Evolutionary conservation across 2,329 filamentous ascomycete genomes (phyloP), one percentile per base, ranked within the genome.

Genomic region (Coniosporium tulheliwenetii): DNA sequence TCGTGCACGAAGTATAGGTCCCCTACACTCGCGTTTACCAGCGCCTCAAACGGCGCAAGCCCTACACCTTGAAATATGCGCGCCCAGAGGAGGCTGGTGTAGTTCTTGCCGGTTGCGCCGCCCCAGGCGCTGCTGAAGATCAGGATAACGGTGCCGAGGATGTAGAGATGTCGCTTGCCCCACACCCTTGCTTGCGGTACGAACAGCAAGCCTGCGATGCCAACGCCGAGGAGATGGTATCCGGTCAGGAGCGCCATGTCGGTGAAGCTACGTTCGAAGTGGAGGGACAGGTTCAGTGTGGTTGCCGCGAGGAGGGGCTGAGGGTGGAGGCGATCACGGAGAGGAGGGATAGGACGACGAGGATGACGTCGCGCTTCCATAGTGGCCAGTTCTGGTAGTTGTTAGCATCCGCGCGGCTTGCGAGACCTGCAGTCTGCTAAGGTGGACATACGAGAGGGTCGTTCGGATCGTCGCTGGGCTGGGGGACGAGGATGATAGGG

Each of bases 161-260:
- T 62, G 57, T 93, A 95, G 12, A 86, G 64, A 64, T 95, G 89
- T 34, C 87, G 73, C 61, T 94, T 95, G 33, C 89, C 89, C 83
- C 85, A 95, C 47, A 95, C 80, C 43, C 87, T 76, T 14, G 84
- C 85, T 1, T 81, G 84, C 0, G 89, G 84, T 2, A 95, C 86
- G 60, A 87, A 87, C 47, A 95, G 69, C 57, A 91, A 76, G 39
- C 84, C 86, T 1, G 81, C 81, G 10, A 85, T 66, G 9, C 85
- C 86, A 2, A 85, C 82, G 14, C 85, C 89, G 26, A 87, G 73
- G 14, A 95, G 70, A 57, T 85, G 87, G 59, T 87, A 93, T 40
- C 86, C 87, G 0, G 87, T 95, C 34, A 94, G 64, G 10, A 91
- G 66, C 2, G 86, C 86, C 43, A 87, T 76, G 36, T 79, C 66